A percentile compares a stretch with the other conserved stretches of the same genome.
These are phyloP conservation scores for Cyclotella kingstonii DNA, from an alignment of 108 stramenopile species.

Conservation along the genomic window DNA sequence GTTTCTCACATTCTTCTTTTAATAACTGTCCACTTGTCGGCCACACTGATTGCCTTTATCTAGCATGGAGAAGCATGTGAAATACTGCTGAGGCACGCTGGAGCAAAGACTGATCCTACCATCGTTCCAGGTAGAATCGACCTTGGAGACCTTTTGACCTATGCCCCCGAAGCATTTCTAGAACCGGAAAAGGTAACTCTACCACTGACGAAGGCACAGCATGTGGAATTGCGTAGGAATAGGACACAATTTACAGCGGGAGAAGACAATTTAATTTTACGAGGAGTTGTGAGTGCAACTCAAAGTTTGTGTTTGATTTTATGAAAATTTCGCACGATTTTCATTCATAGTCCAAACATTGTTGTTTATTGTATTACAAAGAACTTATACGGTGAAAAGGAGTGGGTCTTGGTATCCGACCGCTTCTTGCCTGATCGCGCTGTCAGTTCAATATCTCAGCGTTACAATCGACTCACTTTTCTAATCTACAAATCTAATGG, in stretches of 20 bases:
- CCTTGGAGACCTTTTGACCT: slow-evolving; percentile 51
- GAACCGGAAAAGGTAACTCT: slow-evolving; percentile 44
- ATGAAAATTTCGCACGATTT: background rate
- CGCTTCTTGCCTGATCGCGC: slow-evolving; percentile 80
- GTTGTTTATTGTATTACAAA: background rate
- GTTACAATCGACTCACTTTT: slow-evolving; percentile 79
- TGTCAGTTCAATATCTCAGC: slow-evolving; percentile 72
- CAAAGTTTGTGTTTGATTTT: background rate
- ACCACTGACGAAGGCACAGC: slow-evolving; percentile 54
- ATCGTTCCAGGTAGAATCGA: slow-evolving; percentile 57
- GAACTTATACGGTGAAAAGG: slow-evolving; percentile 84
- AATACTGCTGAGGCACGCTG: slow-evolving; percentile 59
- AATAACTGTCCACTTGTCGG: background rate
- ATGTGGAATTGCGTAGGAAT: slow-evolving; percentile 53
- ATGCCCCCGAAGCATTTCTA: slow-evolving; percentile 58
- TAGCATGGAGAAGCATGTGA: slow-evolving; percentile 68
- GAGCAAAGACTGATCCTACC: slow-evolving; percentile 48
- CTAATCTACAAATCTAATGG: slow-evolving; percentile 79
- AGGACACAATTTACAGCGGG: slow-evolving; percentile 74
- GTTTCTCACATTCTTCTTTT: slow-evolving; percentile 3
- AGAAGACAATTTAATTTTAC: slow-evolving; percentile 69
- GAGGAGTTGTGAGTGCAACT: slow-evolving; percentile 45
- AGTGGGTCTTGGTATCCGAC: slow-evolving; percentile 84
- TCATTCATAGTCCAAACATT: background rate
- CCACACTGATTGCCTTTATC: too few relatives aligned